Base-by-base conservation (phyloP, 371 early-diverging fungal genomes). In the Mucor lusitanicus region DNA sequence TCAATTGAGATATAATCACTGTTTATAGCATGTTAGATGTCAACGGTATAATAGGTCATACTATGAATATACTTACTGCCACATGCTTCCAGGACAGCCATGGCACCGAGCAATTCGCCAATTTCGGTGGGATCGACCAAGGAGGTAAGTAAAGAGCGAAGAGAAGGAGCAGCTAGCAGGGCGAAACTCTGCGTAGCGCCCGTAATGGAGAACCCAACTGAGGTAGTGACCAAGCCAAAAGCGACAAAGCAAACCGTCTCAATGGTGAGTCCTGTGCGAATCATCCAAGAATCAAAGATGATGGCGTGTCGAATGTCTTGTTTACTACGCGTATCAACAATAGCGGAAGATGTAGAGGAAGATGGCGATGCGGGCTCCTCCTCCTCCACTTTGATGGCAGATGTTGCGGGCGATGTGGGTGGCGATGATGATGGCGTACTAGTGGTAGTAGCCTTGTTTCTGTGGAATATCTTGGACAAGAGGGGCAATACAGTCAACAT, bases 101-200 rank as follows among this genome's bases (percentile, higher is more conserved):
- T 25, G 0, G 86, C 86, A 1, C 85, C 84, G 44, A 85, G 56
- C 3, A 82, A 70, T 40, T 84, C 78, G 9, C 86, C 88, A 27
- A 85, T 76, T 70, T 86, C 76, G 0, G 73, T 68, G 6, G 84
- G 80, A 28, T 76, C 74, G 3, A 84, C 85, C 7, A 82, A n/a
- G 17, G 71, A 68, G 3, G 82, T 83, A 6, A 84, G 12, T 7
- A 87, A 59, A 2, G 83, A 70, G 15, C 79, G 79, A 6, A 81
- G 59, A 1, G 85, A 78, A 3, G 88, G 88, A 7, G 69, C 65
- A 0, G 80, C 62, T 21, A 87, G 61, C 64, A 83, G 71, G 3
- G 76, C 44, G 3, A 80, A 13, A 21, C 85, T 70, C 19, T 84
- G 82, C 6, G 81, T 37, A 27, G 78, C 62, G 8, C 72, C 70